These are phyloP conservation scores for Eleusine indica DNA, from an alignment of 176 grass and related monocot species.

Conservation along the genomic window DNA sequence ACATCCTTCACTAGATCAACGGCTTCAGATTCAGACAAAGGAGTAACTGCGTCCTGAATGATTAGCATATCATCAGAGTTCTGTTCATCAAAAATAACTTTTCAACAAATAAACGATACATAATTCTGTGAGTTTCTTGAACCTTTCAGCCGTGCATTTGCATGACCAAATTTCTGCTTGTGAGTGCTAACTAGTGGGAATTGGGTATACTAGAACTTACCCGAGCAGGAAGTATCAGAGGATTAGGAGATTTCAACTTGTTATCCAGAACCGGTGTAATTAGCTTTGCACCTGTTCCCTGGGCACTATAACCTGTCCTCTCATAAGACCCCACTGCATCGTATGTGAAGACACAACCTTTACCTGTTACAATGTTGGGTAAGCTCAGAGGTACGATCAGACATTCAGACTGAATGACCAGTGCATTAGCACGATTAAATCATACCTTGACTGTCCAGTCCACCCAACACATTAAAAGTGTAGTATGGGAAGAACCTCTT, in stretches of 20 bases:
- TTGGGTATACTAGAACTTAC: constrained; percentile 29
- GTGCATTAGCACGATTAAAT: background rate
- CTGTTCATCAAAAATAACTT: background rate
- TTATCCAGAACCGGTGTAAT: constrained; percentile 76
- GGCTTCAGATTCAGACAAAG: constrained; percentile 59
- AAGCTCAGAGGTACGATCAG: background rate
- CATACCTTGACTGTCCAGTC: constrained; percentile 59
- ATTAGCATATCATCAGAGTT: constrained; percentile 7
- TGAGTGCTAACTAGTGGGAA: background rate
- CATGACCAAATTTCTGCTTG: background rate
- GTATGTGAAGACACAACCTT: constrained; percentile 74
- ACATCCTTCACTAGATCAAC: constrained; percentile 81
- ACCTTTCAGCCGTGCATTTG: background rate
- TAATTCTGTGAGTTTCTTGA: background rate
- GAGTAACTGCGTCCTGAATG: constrained; percentile 63
- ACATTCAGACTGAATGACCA: background rate
- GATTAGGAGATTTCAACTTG: constrained; percentile 62
- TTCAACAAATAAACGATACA: background rate
- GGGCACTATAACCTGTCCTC: constrained; percentile 65
- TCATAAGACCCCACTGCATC: constrained; percentile 80
- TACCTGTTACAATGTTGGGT: constrained; percentile 44
- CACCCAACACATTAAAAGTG: constrained; percentile 66
- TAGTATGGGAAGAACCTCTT: constrained; percentile 75
- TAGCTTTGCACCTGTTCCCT: constrained; percentile 60
- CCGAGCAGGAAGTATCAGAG: constrained; percentile 61